These are phyloP conservation scores for Gillenia trifoliata DNA, from an alignment of 306 rosid genomes.

Conservation along the genomic window DNA sequence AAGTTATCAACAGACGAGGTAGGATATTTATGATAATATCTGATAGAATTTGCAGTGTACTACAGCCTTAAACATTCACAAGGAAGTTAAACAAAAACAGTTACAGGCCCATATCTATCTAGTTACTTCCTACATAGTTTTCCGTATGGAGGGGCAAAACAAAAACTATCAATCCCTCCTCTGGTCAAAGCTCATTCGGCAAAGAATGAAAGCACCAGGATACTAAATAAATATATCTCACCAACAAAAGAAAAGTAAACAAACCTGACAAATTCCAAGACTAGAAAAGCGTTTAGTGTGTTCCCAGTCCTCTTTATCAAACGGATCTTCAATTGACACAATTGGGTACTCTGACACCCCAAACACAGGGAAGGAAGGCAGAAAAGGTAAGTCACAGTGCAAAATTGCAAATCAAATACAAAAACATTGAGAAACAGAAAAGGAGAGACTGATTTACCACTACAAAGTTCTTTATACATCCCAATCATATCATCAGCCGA, in stretches of 20 bases:
- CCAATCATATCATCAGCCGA: constrained; percentile 84
- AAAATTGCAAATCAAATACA: neutral
- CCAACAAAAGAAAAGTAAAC: constrained; percentile 17
- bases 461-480: constrained; percentile 71
- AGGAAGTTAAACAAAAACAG: neutral
- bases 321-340: constrained; percentile 92
- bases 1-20: neutral
- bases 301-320: constrained; percentile 98
- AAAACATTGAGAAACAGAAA: neutral
- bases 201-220: constrained; percentile 16
- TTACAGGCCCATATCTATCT: neutral
- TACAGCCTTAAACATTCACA: neutral
- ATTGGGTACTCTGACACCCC: constrained; percentile 62
- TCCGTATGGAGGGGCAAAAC: neutral
- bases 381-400: constrained; percentile 10
- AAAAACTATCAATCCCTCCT: constrained; percentile 4
- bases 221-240: constrained; percentile 21
- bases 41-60: neutral
- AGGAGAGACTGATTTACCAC: constrained; percentile 40
- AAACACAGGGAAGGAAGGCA: constrained; percentile 12
- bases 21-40: neutral
- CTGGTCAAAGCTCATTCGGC: constrained; percentile 10
- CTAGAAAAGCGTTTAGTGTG: constrained; percentile 57
- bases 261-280: constrained; percentile 77
- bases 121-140: neutral